Conservation (phyloP, 805 yeast genomes). For the Saccharomycopsis sp. region DNA sequence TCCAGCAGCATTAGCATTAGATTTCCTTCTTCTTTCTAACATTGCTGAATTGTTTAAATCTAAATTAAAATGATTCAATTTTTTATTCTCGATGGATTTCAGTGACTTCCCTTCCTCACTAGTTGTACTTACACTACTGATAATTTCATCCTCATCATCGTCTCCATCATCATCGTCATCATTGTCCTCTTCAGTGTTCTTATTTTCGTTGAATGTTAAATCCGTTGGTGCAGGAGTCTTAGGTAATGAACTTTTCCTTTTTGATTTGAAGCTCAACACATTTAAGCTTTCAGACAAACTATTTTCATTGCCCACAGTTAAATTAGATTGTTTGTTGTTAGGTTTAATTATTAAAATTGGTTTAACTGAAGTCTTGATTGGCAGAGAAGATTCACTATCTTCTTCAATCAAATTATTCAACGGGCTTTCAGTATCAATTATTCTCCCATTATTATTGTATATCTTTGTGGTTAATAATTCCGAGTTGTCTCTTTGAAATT, state of each 20-base stretch:
- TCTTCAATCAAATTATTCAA: background rate
- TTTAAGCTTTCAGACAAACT: slow-evolving; percentile 13
- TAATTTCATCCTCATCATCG: slow-evolving; percentile 7
- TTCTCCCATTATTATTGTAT: background rate
- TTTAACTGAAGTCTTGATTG: too few species aligned
- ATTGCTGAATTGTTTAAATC: slow-evolving; percentile 18
- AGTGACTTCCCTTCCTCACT: too few species aligned
- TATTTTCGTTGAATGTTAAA: slow-evolving; percentile 1
- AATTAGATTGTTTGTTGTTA: too few species aligned
- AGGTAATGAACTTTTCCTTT: slow-evolving; percentile 13
- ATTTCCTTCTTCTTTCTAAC: slow-evolving; percentile 16
- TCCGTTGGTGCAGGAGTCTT: slow-evolving; percentile 19
- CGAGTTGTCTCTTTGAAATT: slow-evolving; percentile 14
- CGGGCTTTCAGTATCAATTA: background rate
- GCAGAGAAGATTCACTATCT: too few species aligned
- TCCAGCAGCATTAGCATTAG: slow-evolving; percentile 1
- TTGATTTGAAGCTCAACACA: slow-evolving; percentile 6
- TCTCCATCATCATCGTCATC: slow-evolving; percentile 13
- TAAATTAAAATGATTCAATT: slow-evolving; percentile 15
- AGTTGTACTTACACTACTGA: background rate
- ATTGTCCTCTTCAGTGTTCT: slow-evolving; percentile 1
- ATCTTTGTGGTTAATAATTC: background rate
- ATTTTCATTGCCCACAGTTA: too few species aligned
- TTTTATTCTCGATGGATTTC: too few species aligned
- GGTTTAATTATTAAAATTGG: too few species aligned